Percentiles rank a stretch among this genome's conserved stretches.
Conservation (phyloP, 768 basidiomycete species). For the Artomyces pyxidatus region DNA sequence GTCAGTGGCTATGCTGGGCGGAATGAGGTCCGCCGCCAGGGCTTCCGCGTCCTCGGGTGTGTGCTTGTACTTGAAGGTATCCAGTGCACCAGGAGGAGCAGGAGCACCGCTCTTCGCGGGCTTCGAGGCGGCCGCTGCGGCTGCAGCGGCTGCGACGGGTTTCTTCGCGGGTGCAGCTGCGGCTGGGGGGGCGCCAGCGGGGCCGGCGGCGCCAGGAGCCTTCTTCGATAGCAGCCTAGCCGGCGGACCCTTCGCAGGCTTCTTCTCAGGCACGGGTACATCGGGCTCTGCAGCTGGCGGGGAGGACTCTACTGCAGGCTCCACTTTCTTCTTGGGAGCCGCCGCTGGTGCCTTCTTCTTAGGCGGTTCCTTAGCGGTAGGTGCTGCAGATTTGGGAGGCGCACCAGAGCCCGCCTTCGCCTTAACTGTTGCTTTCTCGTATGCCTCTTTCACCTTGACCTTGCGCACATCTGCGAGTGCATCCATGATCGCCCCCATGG, state of each 20-base stretch:
- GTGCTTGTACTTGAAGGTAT: conserved; percentile 87
- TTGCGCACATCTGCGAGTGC: conserved; percentile 80
- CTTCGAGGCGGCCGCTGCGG: conserved; percentile 30
- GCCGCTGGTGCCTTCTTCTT: conserved; percentile 20
- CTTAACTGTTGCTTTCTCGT: conserved; percentile 87
- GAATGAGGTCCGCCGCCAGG: conserved; percentile 65
- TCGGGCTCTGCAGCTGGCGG: conserved; percentile 25
- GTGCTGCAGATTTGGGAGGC: conserved; percentile 27
- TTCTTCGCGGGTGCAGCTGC: conserved; percentile 36
- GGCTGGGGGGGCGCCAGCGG: conserved; percentile 19
- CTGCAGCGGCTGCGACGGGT: conserved; percentile 19
- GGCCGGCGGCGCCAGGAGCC: conserved; percentile 27
- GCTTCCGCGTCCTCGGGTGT: conserved; percentile 88
- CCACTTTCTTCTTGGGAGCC: conserved; percentile 26
- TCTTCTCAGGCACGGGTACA: conserved; percentile 21
- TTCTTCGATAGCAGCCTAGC: conserved; percentile 53
- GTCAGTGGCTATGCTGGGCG: conserved; percentile 58
- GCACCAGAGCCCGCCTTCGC: conserved; percentile 61
- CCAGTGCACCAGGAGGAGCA: conserved; percentile 48
- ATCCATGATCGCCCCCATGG: conserved; percentile 82
- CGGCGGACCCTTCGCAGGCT: conserved; percentile 40
- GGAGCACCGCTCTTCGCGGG: conserved; percentile 41
- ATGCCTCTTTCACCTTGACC: conserved; percentile 89
- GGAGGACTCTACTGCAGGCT: conserved; percentile 16
- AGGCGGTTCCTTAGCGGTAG: conserved; percentile 9